Evolutionary conservation across 1,139 yeast genomes (phyloP), one percentile per base, ranked within the genome.

Genomic region (Nakaseomyces delphensis): DNA sequence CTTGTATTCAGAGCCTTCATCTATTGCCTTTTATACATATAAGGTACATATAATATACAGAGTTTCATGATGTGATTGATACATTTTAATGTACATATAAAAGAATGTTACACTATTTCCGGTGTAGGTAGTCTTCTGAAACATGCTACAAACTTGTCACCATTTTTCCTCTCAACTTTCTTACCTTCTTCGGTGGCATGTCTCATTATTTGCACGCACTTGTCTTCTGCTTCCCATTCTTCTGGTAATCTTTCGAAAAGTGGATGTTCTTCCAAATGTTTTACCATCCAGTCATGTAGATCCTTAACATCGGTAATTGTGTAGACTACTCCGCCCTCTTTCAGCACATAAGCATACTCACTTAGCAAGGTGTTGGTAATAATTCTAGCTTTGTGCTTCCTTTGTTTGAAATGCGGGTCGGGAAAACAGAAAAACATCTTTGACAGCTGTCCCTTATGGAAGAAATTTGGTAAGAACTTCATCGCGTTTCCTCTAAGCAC

Each of bases 401-500:
- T 75, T 63, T 86, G 95, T 61, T 91, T 91, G 70, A 91, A 91
- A 64, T 93, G 98, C 11, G 99, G 99, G 65, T 91, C 99, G 15
- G 99, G 99, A 74, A 91, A 91, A 65, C 98, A 93, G 68, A 93
- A 91, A 65, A 91, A 91, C 77, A 91, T 84, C 69, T 91, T 91
- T 31, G 81, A 77, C 43, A 91, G 69, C 62, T 84, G 93, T 4
- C 80, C 79, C 62, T 82, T 80, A 44, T 72, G 69, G 67, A 93
- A 91, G 63, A 93, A 91, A 63, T 91, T 91, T 25, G 98, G 97
- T 50, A 89, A 68, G 59, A 91, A 91, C 65, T 91, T 91, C 98
- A 93, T 93, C 35, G 97, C 95, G 61, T 91, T 91, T 20, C 94
- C 97, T 60, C 99, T 74, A 43, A 91, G 68, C 3, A 91, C 97